A percentile compares a stretch with the other conserved stretches of the same genome.
Conservation (phyloP, 2,329 filamentous ascomycete species). For the Talaromyces marneffei region DNA sequence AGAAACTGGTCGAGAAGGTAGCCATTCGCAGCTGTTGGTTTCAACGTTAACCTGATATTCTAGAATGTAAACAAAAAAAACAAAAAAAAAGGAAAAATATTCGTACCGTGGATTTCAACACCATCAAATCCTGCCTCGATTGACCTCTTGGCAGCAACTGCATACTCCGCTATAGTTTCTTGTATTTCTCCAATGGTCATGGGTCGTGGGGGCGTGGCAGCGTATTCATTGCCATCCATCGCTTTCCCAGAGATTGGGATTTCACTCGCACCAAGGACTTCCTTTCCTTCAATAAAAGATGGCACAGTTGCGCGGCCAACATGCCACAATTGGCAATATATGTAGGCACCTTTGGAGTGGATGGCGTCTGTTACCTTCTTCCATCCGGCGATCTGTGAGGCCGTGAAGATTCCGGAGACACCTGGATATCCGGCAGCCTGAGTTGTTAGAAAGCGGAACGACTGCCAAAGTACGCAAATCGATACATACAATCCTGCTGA, state of each 20-base stretch:
- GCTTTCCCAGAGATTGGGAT: slow-evolving; percentile 37
- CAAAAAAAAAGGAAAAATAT: no score
- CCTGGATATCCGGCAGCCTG: slow-evolving; percentile 43
- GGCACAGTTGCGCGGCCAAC: slow-evolving; percentile 49
- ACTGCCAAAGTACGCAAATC: slow-evolving; percentile 14
- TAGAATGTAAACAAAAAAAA: background rate
- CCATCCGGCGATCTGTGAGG: slow-evolving; percentile 52
- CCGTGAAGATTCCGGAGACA: slow-evolving; percentile 49
- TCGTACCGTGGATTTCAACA: slow-evolving; percentile 43
- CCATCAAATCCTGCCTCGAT: slow-evolving; percentile 50
- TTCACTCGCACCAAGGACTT: slow-evolving; percentile 37
- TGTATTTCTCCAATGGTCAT: slow-evolving; percentile 37
- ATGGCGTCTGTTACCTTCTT: slow-evolving; percentile 53
- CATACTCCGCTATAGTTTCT: slow-evolving; percentile 34
- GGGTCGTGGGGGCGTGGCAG: slow-evolving; percentile 20
- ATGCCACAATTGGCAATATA: slow-evolving; percentile 56
- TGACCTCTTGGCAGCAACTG: slow-evolving; percentile 43
- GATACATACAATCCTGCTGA: slow-evolving; percentile 22
- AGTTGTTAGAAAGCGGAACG: slow-evolving; percentile 32
- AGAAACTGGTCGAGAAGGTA: slow-evolving; percentile 48
- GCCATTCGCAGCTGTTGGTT: slow-evolving; percentile 31
- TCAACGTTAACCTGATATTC: background rate
- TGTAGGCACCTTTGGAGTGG: slow-evolving; percentile 53
- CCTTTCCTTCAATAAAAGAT: slow-evolving; percentile 16
- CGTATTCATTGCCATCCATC: slow-evolving; percentile 32